Evolutionary conservation across 768 basidiomycete species (phyloP).

Genomic region (Russula vinacea): DNA sequence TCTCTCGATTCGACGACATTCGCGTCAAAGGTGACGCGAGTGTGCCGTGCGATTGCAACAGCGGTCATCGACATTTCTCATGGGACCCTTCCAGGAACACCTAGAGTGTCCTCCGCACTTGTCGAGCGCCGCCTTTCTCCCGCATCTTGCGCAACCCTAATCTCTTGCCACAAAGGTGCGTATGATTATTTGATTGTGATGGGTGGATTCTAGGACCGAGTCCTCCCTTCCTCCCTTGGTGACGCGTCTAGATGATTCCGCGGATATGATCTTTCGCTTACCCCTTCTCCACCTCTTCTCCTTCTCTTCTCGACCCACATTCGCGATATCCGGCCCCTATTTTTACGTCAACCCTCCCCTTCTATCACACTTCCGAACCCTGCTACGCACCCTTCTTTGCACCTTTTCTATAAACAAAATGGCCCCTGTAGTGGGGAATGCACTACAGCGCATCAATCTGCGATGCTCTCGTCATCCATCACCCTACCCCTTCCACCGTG

Average conservation of each 20-base stretch:
- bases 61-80: too few relatives aligned
- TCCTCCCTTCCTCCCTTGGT: neutral
- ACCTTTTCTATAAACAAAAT: neutral
- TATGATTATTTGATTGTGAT: neutral
- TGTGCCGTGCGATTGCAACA: too few relatives aligned
- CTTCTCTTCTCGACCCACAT: neutral
- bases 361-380: neutral
- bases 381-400: neutral
- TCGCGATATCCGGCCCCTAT: neutral
- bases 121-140: too few relatives aligned
- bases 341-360: neutral
- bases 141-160: too few relatives aligned
- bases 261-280: conserved; percentile 2
- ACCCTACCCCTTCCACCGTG: neutral
- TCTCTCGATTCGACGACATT: too few relatives aligned
- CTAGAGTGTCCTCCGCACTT: too few relatives aligned
- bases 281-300: neutral
- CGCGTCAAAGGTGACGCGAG: too few relatives aligned
- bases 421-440: neutral
- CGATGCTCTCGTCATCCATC: neutral
- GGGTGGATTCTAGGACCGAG: too few relatives aligned
- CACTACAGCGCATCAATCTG: neutral
- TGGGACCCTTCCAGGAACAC: too few relatives aligned
- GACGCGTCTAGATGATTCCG: neutral
- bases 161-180: too few relatives aligned